phyloP scores from a whole-genome alignment of 2,329 filamentous ascomycete species.

The Hymenoscyphus fraxineus region DNA sequence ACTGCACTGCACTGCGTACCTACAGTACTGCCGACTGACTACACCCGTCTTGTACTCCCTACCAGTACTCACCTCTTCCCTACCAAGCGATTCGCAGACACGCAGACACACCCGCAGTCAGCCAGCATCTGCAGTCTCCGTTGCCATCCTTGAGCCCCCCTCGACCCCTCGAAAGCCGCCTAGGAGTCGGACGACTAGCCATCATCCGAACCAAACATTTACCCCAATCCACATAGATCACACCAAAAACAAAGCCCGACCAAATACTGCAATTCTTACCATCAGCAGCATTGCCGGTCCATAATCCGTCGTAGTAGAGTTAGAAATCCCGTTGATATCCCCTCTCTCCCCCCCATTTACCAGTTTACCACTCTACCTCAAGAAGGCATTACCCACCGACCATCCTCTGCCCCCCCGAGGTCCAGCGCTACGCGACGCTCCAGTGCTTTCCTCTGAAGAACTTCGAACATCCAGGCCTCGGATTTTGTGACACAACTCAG shows the following conservation, averaged over 20 bases:
- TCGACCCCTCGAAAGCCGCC: not conserved
- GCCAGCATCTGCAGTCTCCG: not conserved
- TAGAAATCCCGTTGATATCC: not conserved
- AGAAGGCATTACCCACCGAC: slow-evolving; percentile 6
- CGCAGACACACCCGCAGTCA: not conserved
- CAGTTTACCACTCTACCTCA: not conserved
- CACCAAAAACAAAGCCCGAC: not conserved
- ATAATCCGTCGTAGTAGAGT: not conserved
- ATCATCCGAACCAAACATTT: not conserved
- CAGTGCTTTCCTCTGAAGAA: not conserved
- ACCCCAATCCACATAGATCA: not conserved
- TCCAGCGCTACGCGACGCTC: not conserved
- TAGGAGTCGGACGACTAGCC: slow-evolving; percentile 2
- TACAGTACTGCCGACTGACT: too few relatives aligned
- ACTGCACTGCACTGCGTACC: too few relatives aligned
- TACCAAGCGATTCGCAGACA: not conserved
- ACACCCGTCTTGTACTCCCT: too few relatives aligned
- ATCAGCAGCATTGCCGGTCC: not conserved
- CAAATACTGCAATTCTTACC: not conserved
- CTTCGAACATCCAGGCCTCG: not conserved
- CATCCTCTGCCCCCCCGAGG: slow-evolving; percentile 2
- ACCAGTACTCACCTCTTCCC: not conserved
- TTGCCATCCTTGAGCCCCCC: not conserved
- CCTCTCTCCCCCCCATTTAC: not conserved
- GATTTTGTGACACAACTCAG: slow-evolving; percentile 17